Evolutionary conservation across 1,284 basidiomycete genomes (phyloP).

Genomic region (Leccinum pachyderme): DNA sequence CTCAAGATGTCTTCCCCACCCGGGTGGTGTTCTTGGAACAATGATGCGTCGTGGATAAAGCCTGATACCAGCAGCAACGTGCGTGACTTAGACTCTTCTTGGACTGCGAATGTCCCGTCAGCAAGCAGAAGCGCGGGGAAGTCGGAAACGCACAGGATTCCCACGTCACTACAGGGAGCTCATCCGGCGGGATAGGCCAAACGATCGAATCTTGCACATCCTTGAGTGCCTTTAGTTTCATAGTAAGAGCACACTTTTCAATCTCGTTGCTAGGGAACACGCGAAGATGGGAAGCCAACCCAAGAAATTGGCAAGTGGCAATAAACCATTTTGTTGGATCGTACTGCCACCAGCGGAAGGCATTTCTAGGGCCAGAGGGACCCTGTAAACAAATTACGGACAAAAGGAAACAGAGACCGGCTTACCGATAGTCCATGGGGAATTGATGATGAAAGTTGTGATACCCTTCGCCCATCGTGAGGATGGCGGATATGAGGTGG

Average conservation of each 20-base stretch:
- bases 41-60: constrained; percentile 83
- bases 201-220: constrained; percentile 59
- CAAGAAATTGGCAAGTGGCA: constrained; percentile 54
- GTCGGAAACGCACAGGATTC: constrained; percentile 59
- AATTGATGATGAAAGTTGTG: constrained; percentile 93
- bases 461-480: constrained; percentile 91
- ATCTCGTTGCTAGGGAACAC: constrained; percentile 89
- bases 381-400: constrained; percentile 5
- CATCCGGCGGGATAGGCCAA: constrained; percentile 66
- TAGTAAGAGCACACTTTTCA: constrained; percentile 75
- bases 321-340: constrained; percentile 87
- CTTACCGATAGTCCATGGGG: constrained; percentile 52
- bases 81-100: constrained; percentile 63
- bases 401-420: background rate
- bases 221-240: constrained; percentile 79
- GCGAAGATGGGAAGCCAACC: constrained; percentile 75
- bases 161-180: constrained; percentile 81
- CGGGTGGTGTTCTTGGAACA: constrained; percentile 79
- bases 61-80: constrained; percentile 76
- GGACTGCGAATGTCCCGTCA: constrained; percentile 42
- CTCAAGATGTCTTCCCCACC: constrained; percentile 69
- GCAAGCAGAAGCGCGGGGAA: constrained; percentile 2
- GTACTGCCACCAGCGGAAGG: constrained; percentile 71
- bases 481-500: constrained; percentile 81
- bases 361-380: constrained; percentile 31